Conservation (phyloP, 495 filamentous ascomycete genomes). For the Bathelium albidoporum region DNA sequence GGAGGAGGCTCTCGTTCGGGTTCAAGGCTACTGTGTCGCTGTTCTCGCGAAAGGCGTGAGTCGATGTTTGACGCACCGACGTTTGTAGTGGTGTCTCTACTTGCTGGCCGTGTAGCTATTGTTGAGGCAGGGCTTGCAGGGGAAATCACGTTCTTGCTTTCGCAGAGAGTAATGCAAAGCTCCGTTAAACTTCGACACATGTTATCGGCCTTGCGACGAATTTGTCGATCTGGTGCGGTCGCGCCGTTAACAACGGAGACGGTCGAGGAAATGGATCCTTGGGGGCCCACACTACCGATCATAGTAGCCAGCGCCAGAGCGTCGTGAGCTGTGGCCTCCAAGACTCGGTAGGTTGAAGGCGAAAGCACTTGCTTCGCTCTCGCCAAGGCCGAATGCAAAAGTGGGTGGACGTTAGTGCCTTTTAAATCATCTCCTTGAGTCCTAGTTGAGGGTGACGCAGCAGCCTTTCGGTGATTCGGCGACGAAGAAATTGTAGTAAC, state of each 20-base stretch:
- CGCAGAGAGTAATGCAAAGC: conserved; percentile 75
- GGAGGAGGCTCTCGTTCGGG: conserved; percentile 28
- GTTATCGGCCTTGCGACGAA: conserved; percentile 82
- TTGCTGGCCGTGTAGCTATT: conserved; percentile 22
- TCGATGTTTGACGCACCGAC: neutral
- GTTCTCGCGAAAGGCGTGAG: neutral
- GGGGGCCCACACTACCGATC: conserved; percentile 49
- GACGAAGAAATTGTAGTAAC: conserved; percentile 84
- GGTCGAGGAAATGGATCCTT: conserved; percentile 53
- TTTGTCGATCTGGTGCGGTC: conserved; percentile 63
- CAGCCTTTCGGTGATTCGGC: conserved; percentile 53
- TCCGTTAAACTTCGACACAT: conserved; percentile 90
- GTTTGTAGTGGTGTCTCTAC: conserved; percentile 20
- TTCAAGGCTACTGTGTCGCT: conserved; percentile 6
- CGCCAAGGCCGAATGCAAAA: conserved; percentile 67
- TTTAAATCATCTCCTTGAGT: conserved; percentile 19
- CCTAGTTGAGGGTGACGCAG: conserved; percentile 25
- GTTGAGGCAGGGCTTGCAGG: conserved; percentile 20
- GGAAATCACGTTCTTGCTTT: conserved; percentile 32
- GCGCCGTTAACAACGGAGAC: conserved; percentile 49
- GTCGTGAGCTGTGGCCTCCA: conserved; percentile 74
- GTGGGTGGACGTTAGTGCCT: conserved; percentile 51
- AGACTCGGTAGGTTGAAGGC: conserved; percentile 62
- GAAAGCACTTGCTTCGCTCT: conserved; percentile 61
- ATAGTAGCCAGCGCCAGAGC: conserved; percentile 64